Percentiles rank a stretch among this genome's conserved stretches.
These are phyloP conservation scores for Phytophthora ramorum DNA, from an alignment of 352 stramenopile genomes.

Conservation along the genomic window DNA sequence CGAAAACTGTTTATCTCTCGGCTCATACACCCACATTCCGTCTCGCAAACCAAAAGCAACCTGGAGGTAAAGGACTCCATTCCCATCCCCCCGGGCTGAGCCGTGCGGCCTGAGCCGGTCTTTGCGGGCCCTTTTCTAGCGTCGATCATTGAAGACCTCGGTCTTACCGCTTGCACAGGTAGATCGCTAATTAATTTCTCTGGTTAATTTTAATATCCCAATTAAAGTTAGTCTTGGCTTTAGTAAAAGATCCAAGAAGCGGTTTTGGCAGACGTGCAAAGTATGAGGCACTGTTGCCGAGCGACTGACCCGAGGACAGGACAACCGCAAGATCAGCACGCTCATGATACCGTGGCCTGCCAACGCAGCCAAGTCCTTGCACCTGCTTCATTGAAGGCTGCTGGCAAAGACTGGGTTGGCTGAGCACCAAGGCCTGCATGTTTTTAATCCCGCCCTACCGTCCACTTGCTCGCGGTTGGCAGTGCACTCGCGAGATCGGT, in stretches of 20 bases:
- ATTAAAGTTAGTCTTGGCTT: slow-evolving; percentile 8
- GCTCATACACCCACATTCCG: no score
- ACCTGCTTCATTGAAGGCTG: neutral
- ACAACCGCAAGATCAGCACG: neutral
- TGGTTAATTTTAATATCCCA: neutral
- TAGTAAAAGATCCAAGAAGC: slow-evolving; percentile 1
- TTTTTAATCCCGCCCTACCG: slow-evolving; percentile 4
- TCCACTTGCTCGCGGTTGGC: neutral
- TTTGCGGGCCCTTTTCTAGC: neutral
- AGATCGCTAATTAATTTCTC: neutral
- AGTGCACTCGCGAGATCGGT: neutral
- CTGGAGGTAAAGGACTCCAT: neutral
- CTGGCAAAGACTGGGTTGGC: neutral
- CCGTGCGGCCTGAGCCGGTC: neutral
- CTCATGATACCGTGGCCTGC: neutral
- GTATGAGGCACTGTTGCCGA: neutral
- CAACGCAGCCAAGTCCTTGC: neutral
- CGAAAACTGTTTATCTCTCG: no score
- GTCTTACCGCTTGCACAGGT: neutral
- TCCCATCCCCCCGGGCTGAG: neutral
- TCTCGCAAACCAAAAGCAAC: neutral
- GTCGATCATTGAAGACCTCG: neutral
- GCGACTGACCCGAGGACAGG: neutral
- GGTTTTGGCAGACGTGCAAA: neutral
- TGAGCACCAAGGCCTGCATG: neutral